These are phyloP conservation scores for Lipomyces lipofer DNA, from an alignment of 805 yeast genomes.

Conservation along the genomic window DNA sequence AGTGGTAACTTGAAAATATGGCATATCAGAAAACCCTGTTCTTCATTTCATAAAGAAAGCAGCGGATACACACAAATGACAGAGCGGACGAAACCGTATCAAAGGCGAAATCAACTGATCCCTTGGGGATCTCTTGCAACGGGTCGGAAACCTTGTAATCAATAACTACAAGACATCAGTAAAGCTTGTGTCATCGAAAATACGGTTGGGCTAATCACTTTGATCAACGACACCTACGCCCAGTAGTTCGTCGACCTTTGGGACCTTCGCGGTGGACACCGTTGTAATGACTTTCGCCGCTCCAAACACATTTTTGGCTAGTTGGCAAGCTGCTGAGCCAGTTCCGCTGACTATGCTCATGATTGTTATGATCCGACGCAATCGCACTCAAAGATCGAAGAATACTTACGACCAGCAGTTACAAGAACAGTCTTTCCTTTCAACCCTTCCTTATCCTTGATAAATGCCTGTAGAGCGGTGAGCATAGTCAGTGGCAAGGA, in stretches of 20 bases:
- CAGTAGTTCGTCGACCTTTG: constrained; percentile 17
- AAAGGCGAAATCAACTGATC: constrained; percentile 26
- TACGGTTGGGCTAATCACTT: neutral
- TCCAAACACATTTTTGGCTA: constrained; percentile 32
- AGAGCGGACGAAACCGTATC: constrained; percentile 29
- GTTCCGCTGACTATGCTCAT: constrained; percentile 8
- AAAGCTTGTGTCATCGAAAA: neutral
- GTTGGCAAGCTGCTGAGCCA: constrained; percentile 31
- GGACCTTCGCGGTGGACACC: constrained; percentile 31
- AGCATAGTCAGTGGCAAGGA: constrained; percentile 29
- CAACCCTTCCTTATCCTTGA: constrained; percentile 4
- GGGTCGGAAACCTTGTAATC: constrained; percentile 32
- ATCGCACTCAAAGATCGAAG: neutral
- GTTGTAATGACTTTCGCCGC: constrained; percentile 30
- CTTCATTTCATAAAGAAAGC: constrained; percentile 9
- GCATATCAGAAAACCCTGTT: neutral
- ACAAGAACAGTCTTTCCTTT: constrained; percentile 29
- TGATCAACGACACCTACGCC: constrained; percentile 31
- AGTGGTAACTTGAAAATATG: constrained; percentile 7
- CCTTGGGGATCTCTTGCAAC: constrained; percentile 18
- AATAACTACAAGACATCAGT: constrained; percentile 6
- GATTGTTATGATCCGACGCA: neutral
- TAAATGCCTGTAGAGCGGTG: constrained; percentile 28
- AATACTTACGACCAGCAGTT: constrained; percentile 19
- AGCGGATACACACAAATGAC: neutral